Conservation (phyloP, 2,329 filamentous ascomycete genomes). For the Nannizziopsis arthrosporioides region DNA sequence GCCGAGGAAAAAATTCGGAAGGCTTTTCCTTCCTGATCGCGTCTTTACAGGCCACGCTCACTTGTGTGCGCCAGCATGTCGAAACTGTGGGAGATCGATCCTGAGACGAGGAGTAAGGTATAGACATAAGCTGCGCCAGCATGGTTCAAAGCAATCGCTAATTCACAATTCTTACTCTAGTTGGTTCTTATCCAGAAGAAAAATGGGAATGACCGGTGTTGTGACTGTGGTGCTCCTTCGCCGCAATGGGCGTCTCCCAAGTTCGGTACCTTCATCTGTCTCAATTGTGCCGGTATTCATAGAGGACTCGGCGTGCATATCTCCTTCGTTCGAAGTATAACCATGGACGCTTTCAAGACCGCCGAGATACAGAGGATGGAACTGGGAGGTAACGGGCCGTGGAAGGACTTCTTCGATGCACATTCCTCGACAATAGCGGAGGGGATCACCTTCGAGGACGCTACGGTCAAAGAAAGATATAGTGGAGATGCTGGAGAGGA, state of each 20-base stretch:
- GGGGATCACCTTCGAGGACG: slow-evolving; percentile 67
- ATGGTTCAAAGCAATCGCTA: background rate
- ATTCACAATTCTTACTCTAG: slow-evolving; percentile 35
- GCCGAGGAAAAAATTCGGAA: background rate
- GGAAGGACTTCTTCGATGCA: slow-evolving; percentile 74
- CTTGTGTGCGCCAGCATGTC: slow-evolving; percentile 26
- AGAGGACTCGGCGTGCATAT: slow-evolving; percentile 94
- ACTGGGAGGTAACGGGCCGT: slow-evolving; percentile 76
- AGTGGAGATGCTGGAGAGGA: slow-evolving; percentile 83
- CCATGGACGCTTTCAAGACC: slow-evolving; percentile 96
- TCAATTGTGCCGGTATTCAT: slow-evolving; percentile 89
- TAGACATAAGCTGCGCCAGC: slow-evolving; percentile 9
- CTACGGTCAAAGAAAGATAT: slow-evolving; percentile 82
- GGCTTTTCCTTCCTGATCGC: background rate
- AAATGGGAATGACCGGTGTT: slow-evolving; percentile 78
- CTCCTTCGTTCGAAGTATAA: slow-evolving; percentile 92
- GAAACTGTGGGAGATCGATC: slow-evolving; percentile 98
- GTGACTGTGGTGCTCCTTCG: slow-evolving; percentile 88
- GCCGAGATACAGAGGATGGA: slow-evolving; percentile 90
- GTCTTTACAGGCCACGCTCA: background rate
- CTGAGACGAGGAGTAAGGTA: slow-evolving; percentile 92
- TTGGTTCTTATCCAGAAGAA: slow-evolving; percentile 84
- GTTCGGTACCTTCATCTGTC: slow-evolving; percentile 97
- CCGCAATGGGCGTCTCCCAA: slow-evolving; percentile 96
- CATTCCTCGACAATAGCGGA: slow-evolving; percentile 55